Conservation (phyloP, 2,329 filamentous ascomycete species). For the Venturia effusa region DNA sequence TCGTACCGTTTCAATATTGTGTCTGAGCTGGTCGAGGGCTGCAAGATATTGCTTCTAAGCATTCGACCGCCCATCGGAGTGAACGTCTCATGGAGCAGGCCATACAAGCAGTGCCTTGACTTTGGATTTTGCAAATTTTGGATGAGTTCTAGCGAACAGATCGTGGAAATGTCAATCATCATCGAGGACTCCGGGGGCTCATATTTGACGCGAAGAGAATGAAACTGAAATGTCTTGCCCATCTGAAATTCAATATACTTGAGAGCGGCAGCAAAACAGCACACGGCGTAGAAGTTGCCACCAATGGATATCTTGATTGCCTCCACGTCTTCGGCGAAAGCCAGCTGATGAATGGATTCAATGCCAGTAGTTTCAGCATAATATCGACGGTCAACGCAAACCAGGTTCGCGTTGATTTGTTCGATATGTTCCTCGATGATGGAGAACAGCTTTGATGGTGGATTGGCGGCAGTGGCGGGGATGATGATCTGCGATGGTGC, state of each 20-base stretch:
- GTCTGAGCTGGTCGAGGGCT: slow-evolving; percentile 65
- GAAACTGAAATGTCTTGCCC: slow-evolving; percentile 56
- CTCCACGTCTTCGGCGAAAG: slow-evolving; percentile 69
- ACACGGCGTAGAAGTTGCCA: slow-evolving; percentile 79
- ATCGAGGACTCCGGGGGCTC: slow-evolving; percentile 84
- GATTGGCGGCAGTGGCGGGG: slow-evolving; percentile 58
- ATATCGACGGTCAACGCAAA: slow-evolving; percentile 61
- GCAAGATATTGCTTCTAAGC: slow-evolving; percentile 74
- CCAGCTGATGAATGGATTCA: slow-evolving; percentile 68
- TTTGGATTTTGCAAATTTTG: slow-evolving; percentile 71
- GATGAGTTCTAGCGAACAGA: slow-evolving; percentile 77
- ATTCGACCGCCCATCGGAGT: slow-evolving; percentile 85
- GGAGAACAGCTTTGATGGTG: slow-evolving; percentile 61
- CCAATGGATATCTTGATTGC: slow-evolving; percentile 67
- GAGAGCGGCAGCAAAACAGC: slow-evolving; percentile 72
- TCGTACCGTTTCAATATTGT: slow-evolving; percentile 67
- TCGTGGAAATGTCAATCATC: slow-evolving; percentile 88
- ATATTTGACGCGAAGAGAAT: slow-evolving; percentile 77
- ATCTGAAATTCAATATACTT: slow-evolving; percentile 69
- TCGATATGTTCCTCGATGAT: slow-evolving; percentile 64
- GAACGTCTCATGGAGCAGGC: slow-evolving; percentile 70
- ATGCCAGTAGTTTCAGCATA: slow-evolving; percentile 74
- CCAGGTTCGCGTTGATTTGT: slow-evolving; percentile 45
- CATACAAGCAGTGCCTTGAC: slow-evolving; percentile 74
- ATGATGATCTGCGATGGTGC: slow-evolving; percentile 72